phyloP scores from a whole-genome alignment of 192 early-diverging fungal species.

The Coemansia sp. region DNA sequence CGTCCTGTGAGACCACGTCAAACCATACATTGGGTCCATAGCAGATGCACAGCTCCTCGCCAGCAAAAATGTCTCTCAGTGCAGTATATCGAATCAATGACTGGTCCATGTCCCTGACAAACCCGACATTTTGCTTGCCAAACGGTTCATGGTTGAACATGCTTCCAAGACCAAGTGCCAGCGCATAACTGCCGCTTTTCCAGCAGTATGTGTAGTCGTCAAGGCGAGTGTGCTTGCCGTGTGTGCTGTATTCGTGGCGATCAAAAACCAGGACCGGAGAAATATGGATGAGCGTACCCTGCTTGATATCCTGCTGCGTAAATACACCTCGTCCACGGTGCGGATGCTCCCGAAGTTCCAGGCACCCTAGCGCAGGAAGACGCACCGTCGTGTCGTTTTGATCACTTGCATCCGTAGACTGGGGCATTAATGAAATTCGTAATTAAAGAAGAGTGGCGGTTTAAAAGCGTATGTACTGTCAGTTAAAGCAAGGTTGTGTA shows the following conservation, averaged over 20 bases:
- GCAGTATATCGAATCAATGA: slow-evolving; percentile 61
- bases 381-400: neutral
- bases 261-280: slow-evolving; percentile 62
- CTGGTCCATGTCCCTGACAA: slow-evolving; percentile 59
- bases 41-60: slow-evolving; percentile 67
- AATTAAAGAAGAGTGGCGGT: too few relatives aligned
- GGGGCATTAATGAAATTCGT: neutral
- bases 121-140: slow-evolving; percentile 60
- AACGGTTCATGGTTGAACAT: slow-evolving; percentile 66
- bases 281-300: slow-evolving; percentile 57
- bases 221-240: slow-evolving; percentile 61
- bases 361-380: slow-evolving; percentile 27
- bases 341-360: slow-evolving; percentile 57
- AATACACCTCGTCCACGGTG: slow-evolving; percentile 63
- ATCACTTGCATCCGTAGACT: neutral
- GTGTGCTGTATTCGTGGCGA: slow-evolving; percentile 54
- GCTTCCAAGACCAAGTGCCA: slow-evolving; percentile 65
- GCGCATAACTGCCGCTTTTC: slow-evolving; percentile 57
- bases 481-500: too few relatives aligned
- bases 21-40: slow-evolving; percentile 70
- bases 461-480: too few relatives aligned
- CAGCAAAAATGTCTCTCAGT: slow-evolving; percentile 52
- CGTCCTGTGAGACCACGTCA: slow-evolving; percentile 43
- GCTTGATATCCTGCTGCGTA: slow-evolving; percentile 35
- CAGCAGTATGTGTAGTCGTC: slow-evolving; percentile 71